Evolutionary conservation across 148 eudicot genomes (phyloP).

Genomic region (Arctostaphylos glauca): DNA sequence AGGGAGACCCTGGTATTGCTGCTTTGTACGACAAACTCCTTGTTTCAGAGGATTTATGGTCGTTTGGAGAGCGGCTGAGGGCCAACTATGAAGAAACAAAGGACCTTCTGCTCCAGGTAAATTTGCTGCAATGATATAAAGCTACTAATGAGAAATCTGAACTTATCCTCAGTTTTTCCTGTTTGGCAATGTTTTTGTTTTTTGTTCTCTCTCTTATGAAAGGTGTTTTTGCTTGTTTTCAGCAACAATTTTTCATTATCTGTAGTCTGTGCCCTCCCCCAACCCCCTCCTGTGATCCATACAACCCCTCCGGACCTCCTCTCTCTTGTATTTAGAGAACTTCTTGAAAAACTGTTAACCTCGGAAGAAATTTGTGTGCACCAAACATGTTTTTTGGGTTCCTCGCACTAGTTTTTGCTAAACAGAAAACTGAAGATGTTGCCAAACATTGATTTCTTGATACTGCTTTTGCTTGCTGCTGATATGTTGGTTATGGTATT

Average conservation of each 20-base stretch:
- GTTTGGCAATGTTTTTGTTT: neutral
- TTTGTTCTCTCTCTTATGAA: neutral
- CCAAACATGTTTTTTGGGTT: too few relatives aligned
- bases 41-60: slow-evolving; percentile 80
- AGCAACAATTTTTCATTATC: too few relatives aligned
- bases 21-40: slow-evolving; percentile 83
- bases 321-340: too few relatives aligned
- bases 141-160: neutral
- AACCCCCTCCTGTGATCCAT: too few relatives aligned
- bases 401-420: too few relatives aligned
- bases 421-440: neutral
- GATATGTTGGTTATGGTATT: neutral
- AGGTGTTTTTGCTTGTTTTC: too few relatives aligned
- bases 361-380: too few relatives aligned
- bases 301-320: too few relatives aligned
- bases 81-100: slow-evolving; percentile 72
- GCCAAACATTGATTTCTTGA: neutral
- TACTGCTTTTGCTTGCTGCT: slow-evolving; percentile 6
- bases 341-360: too few relatives aligned
- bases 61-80: slow-evolving; percentile 77
- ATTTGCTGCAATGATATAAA: neutral
- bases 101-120: slow-evolving; percentile 74
- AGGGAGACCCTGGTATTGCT: slow-evolving; percentile 96
- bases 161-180: neutral
- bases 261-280: too few relatives aligned